These are phyloP conservation scores for Austroboletus festivus DNA, from an alignment of 768 basidiomycete genomes.

Conservation along the genomic window DNA sequence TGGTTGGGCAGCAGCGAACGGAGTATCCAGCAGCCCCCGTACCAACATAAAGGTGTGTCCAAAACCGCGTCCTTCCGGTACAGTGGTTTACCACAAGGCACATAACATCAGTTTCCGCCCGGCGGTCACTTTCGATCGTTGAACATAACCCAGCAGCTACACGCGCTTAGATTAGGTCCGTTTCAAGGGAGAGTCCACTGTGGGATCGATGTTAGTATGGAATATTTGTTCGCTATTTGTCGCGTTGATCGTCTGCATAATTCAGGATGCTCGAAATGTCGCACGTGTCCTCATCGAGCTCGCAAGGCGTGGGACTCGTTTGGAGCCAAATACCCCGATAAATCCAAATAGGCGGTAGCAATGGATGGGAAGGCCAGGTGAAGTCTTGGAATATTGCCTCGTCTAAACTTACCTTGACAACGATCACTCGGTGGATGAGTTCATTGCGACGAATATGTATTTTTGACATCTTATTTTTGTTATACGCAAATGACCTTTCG, in stretches of 20 bases:
- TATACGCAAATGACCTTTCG: no score
- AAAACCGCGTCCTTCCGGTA: not conserved
- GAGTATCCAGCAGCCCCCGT: conserved; percentile 4
- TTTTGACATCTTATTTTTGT: not conserved
- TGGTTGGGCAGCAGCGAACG: conserved; percentile 34
- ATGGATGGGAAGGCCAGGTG: conserved; percentile 83
- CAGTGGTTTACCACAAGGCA: no score
- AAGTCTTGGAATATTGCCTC: conserved; percentile 51
- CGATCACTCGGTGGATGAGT: conserved; percentile 8
- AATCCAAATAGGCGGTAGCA: conserved; percentile 65
- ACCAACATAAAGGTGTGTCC: conserved; percentile 17
- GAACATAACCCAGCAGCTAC: conserved; percentile 75
- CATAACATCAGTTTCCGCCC: conserved; percentile 14
- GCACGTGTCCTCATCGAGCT: conserved; percentile 78
- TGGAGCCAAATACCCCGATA: conserved; percentile 74
- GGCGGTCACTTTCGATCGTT: conserved; percentile 34
- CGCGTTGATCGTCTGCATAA: conserved; percentile 9
- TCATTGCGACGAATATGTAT: conserved; percentile 4
- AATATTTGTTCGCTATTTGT: not conserved
- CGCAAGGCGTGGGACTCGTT: conserved; percentile 59
- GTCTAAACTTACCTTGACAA: conserved; percentile 13
- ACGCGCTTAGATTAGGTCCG: conserved; percentile 61
- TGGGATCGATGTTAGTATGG: conserved; percentile 80
- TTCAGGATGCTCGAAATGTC: conserved; percentile 86
- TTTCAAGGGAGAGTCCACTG: conserved; percentile 86